These are phyloP conservation scores for Sporothrix phasma DNA, from an alignment of 2,329 filamentous ascomycete genomes.

Conservation along the genomic window DNA sequence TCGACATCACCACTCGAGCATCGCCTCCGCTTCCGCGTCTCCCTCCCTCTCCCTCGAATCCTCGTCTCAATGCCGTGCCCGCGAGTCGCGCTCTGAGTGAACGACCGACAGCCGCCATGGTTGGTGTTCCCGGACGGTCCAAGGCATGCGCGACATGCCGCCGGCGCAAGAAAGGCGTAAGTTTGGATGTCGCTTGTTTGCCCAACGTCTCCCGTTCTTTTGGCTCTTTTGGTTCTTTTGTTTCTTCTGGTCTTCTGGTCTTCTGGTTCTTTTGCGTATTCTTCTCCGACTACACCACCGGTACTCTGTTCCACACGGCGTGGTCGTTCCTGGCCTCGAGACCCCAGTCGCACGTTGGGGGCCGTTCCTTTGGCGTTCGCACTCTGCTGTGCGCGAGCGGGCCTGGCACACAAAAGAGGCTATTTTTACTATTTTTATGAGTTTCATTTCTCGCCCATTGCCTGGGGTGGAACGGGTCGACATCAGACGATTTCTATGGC, in stretches of 20 bases:
- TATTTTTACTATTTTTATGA: neutral
- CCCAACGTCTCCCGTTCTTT: neutral
- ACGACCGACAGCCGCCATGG: conserved; percentile 14
- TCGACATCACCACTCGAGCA: neutral
- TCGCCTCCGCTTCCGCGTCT: neutral
- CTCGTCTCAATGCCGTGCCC: conserved; percentile 10
- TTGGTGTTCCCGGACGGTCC: conserved; percentile 20
- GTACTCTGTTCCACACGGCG: neutral
- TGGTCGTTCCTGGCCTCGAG: neutral
- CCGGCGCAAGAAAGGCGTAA: conserved; percentile 20
- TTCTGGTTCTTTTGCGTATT: neutral
- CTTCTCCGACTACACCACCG: neutral
- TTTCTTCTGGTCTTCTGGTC: neutral
- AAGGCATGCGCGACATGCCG: conserved; percentile 21
- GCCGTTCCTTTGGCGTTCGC: neutral
- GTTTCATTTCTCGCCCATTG: too few relatives aligned
- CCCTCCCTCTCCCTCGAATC: neutral
- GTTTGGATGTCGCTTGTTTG: neutral
- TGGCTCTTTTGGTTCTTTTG: neutral
- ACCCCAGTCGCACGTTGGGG: neutral
- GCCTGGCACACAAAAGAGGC: neutral
- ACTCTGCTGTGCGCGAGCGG: neutral
- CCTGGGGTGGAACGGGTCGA: too few relatives aligned
- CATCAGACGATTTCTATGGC: neutral
- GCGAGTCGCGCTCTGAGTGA: conserved; percentile 14